These are phyloP conservation scores for Fulvia fulva DNA, from an alignment of 2,329 filamentous ascomycete species.

Conservation along the genomic window DNA sequence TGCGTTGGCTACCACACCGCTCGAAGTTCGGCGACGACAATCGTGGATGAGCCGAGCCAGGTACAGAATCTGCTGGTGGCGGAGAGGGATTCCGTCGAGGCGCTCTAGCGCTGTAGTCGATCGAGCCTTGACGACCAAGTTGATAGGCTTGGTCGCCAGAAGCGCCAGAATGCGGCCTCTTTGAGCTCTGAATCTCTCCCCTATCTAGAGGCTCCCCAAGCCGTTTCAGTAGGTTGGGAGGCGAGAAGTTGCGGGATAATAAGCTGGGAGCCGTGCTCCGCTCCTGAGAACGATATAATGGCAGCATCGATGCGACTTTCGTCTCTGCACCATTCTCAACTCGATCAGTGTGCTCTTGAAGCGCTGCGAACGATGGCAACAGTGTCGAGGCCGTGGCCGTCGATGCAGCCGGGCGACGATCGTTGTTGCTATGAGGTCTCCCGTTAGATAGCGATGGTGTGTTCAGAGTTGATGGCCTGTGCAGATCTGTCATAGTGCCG, in stretches of 20 bases:
- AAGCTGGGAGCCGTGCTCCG: neutral
- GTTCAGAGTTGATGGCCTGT: slow-evolving; percentile 8
- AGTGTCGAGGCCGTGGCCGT: slow-evolving; percentile 16
- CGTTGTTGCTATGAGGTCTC: neutral
- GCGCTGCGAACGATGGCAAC: slow-evolving; percentile 27
- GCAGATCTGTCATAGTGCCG: slow-evolving; percentile 19
- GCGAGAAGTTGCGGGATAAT: slow-evolving; percentile 5
- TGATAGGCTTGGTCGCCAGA: slow-evolving; percentile 11
- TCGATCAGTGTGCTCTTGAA: slow-evolving; percentile 19
- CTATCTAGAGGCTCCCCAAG: slow-evolving; percentile 15
- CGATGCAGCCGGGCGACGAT: neutral
- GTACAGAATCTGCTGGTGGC: slow-evolving; percentile 17
- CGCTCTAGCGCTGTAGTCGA: slow-evolving; percentile 12
- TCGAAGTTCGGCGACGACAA: slow-evolving; percentile 18
- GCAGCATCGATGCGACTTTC: slow-evolving; percentile 11
- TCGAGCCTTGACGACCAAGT: slow-evolving; percentile 16
- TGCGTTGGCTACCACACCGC: slow-evolving; percentile 7
- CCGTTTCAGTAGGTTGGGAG: slow-evolving; percentile 21
- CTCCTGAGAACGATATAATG: neutral
- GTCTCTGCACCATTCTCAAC: slow-evolving; percentile 14
- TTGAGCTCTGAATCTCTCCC: slow-evolving; percentile 15
- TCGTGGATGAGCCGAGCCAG: slow-evolving; percentile 22
- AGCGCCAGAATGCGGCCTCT: slow-evolving; percentile 21
- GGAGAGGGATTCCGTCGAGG: slow-evolving; percentile 18
- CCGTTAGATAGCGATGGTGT: slow-evolving; percentile 1